Evolutionary conservation across 495 filamentous ascomycete genomes (phyloP).

Genomic region (Podospora appendiculata): DNA sequence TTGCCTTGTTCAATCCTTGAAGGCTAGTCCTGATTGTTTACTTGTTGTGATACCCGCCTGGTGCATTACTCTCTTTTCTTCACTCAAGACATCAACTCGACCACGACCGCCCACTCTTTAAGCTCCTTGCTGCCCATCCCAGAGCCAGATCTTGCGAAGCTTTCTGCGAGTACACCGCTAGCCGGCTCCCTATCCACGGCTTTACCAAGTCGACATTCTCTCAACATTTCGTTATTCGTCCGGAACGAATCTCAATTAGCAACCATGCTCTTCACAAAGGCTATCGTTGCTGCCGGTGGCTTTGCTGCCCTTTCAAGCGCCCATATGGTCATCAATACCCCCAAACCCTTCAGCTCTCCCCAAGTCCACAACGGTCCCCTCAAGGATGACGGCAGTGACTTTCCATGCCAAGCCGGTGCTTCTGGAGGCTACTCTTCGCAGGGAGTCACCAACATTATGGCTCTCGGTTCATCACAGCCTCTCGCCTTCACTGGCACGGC

Average conservation of each 20-base stretch:
- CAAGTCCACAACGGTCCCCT: conserved; percentile 47
- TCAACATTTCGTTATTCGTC: conserved; percentile 18
- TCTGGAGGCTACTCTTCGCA: conserved; percentile 31
- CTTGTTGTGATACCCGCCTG: conserved; percentile 25
- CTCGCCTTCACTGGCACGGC: conserved; percentile 55
- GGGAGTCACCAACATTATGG: conserved; percentile 37
- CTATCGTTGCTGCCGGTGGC: conserved; percentile 19
- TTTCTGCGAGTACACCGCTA: too few relatives aligned
- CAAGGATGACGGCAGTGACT: conserved; percentile 50
- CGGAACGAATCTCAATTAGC: conserved; percentile 22
- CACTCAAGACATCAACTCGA: conserved; percentile 7
- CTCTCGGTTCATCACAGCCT: conserved; percentile 43
- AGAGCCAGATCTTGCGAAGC: too few relatives aligned
- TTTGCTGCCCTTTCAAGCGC: conserved; percentile 47
- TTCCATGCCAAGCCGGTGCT: conserved; percentile 60
- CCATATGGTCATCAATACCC: conserved; percentile 67
- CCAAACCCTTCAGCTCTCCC: conserved; percentile 57
- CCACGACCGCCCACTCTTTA: background rate
- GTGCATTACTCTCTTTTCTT: conserved; percentile 31
- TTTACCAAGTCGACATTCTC: too few relatives aligned
- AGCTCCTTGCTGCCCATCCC: background rate
- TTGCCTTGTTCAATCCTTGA: conserved; percentile 26
- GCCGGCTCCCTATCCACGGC: too few relatives aligned
- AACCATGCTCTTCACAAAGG: conserved; percentile 35
- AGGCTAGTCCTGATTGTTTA: conserved; percentile 28